Evolutionary conservation across 176 grass and related monocot genomes (phyloP).

Genomic region (Zoysia japonica): DNA sequence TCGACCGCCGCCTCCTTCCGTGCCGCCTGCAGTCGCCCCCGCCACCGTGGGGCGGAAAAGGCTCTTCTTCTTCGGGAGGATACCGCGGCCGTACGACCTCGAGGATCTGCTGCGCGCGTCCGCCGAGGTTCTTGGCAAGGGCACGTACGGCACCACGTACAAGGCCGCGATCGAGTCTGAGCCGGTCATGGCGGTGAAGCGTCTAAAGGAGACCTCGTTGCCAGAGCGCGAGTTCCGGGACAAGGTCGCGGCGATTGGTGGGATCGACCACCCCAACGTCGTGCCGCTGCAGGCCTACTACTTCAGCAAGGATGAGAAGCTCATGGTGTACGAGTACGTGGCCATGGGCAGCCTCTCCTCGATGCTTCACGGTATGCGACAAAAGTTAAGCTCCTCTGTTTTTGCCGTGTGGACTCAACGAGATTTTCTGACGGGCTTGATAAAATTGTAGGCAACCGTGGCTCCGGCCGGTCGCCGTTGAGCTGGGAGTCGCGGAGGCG

Average conservation of each 20-base stretch:
- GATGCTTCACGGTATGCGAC: conserved; percentile 68
- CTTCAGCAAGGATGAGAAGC: conserved; percentile 84
- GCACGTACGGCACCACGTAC: conserved; percentile 83
- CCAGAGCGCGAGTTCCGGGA: conserved; percentile 77
- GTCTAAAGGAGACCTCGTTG: conserved; percentile 64
- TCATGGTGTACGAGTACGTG: conserved; percentile 75
- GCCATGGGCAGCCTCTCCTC: conserved; percentile 73
- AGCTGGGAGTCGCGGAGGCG: conserved; percentile 60
- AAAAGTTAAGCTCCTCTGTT: not conserved
- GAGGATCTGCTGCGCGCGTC: conserved; percentile 82
- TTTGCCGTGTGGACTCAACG: no score
- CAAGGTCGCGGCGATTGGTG: conserved; percentile 60
- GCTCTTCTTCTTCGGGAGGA: conserved; percentile 73
- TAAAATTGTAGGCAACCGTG: conserved; percentile 52
- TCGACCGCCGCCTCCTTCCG: conserved; percentile 5
- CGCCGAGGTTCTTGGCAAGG: conserved; percentile 85
- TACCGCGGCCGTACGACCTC: conserved; percentile 66
- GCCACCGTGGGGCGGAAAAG: conserved; percentile 42
- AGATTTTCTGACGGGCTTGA: not conserved
- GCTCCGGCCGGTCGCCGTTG: conserved; percentile 57
- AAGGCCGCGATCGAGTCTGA: conserved; percentile 66
- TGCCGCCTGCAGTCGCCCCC: conserved; percentile 2
- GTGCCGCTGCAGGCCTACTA: conserved; percentile 71
- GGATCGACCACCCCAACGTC: conserved; percentile 69
- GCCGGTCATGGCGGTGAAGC: conserved; percentile 62